Evolutionary conservation across 208 protist species (phyloP).

Genomic region (Trypanosoma lewisi): DNA sequence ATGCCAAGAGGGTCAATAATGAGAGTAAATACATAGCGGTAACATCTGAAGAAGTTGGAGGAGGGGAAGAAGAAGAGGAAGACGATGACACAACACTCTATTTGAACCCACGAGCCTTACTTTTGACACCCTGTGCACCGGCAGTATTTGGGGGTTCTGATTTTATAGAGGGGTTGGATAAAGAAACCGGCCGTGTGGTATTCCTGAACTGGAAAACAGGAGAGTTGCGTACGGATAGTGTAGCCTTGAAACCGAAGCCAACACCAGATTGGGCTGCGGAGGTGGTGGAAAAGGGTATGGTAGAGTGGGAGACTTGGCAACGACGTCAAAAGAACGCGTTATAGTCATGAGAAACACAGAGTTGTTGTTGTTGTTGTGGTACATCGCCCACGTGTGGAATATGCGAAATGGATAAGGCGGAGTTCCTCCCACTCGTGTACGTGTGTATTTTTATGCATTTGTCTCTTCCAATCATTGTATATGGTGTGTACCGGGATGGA

Average conservation of each 20-base stretch:
- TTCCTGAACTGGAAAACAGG: slow-evolving; percentile 30
- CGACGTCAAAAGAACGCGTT: not conserved
- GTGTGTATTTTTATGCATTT: too few relatives aligned
- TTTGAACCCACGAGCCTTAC: slow-evolving; percentile 60
- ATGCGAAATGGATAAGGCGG: not conserved
- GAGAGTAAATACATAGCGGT: not conserved
- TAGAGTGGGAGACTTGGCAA: slow-evolving; percentile 25
- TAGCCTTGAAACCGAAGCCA: slow-evolving; percentile 7
- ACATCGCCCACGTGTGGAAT: slow-evolving; percentile 8
- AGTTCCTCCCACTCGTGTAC: too few relatives aligned
- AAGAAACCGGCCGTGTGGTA: slow-evolving; percentile 18
- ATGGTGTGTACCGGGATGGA: not conserved
- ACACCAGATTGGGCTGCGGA: slow-evolving; percentile 25
- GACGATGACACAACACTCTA: slow-evolving; percentile 46
- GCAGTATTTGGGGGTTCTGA: slow-evolving; percentile 69
- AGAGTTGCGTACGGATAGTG: slow-evolving; percentile 20
- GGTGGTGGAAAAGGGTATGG: slow-evolving; percentile 19
- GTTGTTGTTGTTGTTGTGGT: too few relatives aligned
- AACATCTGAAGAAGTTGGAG: not conserved
- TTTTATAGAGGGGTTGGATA: slow-evolving; percentile 47
- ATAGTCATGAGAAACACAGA: slow-evolving; percentile 4
- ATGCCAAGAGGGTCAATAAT: not conserved
- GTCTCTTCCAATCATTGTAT: too few relatives aligned
- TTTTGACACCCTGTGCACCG: slow-evolving; percentile 75
- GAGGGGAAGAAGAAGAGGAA: slow-evolving; percentile 13